Percentiles rank a stretch among this genome's conserved stretches.
Conservation (phyloP, 805 yeast genomes). For the Ogataea nitratoaversa region DNA sequence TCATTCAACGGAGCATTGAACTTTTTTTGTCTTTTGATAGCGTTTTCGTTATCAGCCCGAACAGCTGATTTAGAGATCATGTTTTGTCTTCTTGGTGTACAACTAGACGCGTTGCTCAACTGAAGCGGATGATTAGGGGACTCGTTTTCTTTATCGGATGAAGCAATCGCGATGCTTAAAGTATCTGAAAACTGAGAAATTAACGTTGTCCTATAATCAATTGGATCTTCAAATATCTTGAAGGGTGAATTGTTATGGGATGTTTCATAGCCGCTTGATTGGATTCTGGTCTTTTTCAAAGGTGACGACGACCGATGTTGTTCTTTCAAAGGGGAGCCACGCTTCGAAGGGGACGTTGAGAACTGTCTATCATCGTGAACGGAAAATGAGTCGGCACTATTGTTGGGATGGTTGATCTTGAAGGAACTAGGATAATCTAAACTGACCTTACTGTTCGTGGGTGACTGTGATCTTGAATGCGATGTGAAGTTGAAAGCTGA, state of each 20-base stretch:
- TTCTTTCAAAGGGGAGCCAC: too few species aligned
- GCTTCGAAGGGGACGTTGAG: too few species aligned
- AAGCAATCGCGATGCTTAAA: background rate
- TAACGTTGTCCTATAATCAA: constrained; percentile 6
- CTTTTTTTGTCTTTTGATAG: background rate
- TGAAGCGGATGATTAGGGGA: background rate
- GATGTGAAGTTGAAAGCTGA: too few species aligned
- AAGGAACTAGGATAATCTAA: background rate
- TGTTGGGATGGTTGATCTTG: background rate
- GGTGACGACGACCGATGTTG: background rate
- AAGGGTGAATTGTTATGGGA: too few species aligned
- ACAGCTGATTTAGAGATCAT: too few species aligned
- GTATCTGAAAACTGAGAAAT: background rate
- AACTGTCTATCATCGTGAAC: too few species aligned
- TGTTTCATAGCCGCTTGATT: too few species aligned
- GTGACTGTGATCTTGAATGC: background rate
- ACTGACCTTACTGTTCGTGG: background rate
- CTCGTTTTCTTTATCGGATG: constrained; percentile 1
- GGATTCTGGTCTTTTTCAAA: too few species aligned
- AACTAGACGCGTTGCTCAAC: too few species aligned
- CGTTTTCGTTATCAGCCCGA: too few species aligned
- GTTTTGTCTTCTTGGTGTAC: too few species aligned
- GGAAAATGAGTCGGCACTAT: too few species aligned
- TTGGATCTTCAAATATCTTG: constrained; percentile 18
- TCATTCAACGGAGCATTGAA: constrained; percentile 4